Base-by-base conservation (phyloP, 2,329 filamentous ascomycete species). In the Colletotrichum lentis region DNA sequence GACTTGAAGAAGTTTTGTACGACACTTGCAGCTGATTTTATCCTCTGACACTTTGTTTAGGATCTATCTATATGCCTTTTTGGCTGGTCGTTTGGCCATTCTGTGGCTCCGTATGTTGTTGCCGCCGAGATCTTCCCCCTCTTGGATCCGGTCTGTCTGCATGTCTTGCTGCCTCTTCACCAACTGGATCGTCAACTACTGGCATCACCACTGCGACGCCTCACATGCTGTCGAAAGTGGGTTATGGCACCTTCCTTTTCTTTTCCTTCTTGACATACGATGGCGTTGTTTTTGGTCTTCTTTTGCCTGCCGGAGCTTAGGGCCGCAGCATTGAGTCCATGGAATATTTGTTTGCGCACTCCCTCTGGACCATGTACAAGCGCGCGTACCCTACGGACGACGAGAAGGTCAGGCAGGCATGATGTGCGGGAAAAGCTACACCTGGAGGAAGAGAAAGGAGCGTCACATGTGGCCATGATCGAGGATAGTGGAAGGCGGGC, bases 351-450 rank as follows among this genome's bases (percentile, higher is more conserved):
- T 85, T 85, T 66, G 69, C 74, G 58, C 68, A 76, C 47, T 75
- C 74, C 3, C 70, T 80, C n/a, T 81, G 77, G 77, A 76, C 76
- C 0, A 80, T 81, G 80, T 80, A 73, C 73, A 74, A 74, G 56
- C 77, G 78, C 49, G 79, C 79, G 0, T 81, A 81, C 67, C 78
- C 78, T 2, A 79, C 89, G 5, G 92, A 96, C 5, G 59, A 64
- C 5, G 67, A 69, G 11, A 62, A 69, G 35, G 46, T 67, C 22
- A n/a, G 55, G 12, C 22, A n/a, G 55, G 12, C 59, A 70, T 20
- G 59, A 60, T 35, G 59, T 67, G 11, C 49, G 46, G n/a, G 53
- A 63, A 31, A 46, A 61, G 50, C 16, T 56, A 18, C 49, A 59
- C 10, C 20, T 27, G 3, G 59, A 68, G 37, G 24, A 65, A n/a